Conservation (phyloP, 2,329 filamentous ascomycete species). For the Coniella vitis region DNA sequence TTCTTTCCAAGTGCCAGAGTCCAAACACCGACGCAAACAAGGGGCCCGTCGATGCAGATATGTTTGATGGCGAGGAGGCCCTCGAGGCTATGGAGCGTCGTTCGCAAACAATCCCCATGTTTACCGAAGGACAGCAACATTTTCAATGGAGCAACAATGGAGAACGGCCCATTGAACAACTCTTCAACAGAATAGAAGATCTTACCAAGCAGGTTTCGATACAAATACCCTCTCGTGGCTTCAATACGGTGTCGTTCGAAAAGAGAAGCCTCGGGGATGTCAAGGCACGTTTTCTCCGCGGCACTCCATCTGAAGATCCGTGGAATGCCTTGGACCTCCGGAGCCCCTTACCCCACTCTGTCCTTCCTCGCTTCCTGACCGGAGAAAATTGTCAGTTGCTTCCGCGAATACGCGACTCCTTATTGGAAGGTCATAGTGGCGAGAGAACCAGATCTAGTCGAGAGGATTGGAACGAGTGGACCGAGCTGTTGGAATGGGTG, state of each 20-base stretch:
- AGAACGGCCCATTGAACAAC: conserved; percentile 21
- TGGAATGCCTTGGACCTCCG: conserved; percentile 26
- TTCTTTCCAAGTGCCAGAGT: conserved; percentile 13
- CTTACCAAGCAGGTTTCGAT: conserved; percentile 22
- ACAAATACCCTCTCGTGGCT: conserved; percentile 23
- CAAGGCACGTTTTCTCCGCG: conserved; percentile 19
- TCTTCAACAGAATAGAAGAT: conserved; percentile 24
- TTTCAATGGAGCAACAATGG: conserved; percentile 20
- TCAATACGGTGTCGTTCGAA: conserved; percentile 21
- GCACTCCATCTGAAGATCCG: conserved; percentile 16
- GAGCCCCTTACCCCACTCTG: conserved; percentile 21
- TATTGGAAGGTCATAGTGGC: conserved; percentile 31
- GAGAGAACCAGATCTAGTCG: conserved; percentile 22
- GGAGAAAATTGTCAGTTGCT: conserved; percentile 25
- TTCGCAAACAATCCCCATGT: conserved; percentile 17
- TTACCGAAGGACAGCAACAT: conserved; percentile 22
- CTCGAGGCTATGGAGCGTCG: conserved; percentile 8
- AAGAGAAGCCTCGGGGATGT: conserved; percentile 18
- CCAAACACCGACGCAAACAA: conserved; percentile 13
- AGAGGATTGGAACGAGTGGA: conserved; percentile 28
- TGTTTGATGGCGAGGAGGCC: conserved; percentile 12
- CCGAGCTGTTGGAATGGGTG: conserved; percentile 26
- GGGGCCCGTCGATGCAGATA: conserved; percentile 13
- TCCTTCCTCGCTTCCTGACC: conserved; percentile 22
- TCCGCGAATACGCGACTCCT: conserved; percentile 22